Evolutionary conservation across 306 rosid genomes (phyloP).

Genomic region (Erythrophleum fordii): DNA sequence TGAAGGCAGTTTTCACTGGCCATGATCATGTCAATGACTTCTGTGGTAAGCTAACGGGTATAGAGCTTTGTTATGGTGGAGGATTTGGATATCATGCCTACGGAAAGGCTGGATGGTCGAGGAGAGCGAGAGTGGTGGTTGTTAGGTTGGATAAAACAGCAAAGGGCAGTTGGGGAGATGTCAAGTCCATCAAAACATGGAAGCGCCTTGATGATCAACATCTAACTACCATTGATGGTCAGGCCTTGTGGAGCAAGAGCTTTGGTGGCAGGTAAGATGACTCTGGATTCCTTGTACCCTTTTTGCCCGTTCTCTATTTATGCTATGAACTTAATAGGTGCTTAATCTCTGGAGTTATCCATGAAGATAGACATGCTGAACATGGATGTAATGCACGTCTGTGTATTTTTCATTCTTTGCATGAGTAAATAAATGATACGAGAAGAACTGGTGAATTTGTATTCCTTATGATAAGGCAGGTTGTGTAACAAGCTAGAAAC

Average conservation of each 20-base stretch:
- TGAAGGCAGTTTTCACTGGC: constrained; percentile 85
- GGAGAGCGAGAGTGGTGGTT: constrained; percentile 87
- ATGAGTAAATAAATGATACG: background rate
- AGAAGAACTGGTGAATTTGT: background rate
- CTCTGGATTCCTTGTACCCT: background rate
- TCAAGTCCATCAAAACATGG: constrained; percentile 86
- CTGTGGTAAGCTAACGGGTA: constrained; percentile 72
- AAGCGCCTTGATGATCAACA: constrained; percentile 80
- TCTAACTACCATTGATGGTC: constrained; percentile 65
- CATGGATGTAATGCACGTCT: background rate
- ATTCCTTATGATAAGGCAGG: background rate
- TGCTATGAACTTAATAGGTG: constrained; percentile 12
- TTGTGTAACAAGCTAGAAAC: background rate
- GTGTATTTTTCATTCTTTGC: constrained; percentile 9
- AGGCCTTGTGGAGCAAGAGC: constrained; percentile 78
- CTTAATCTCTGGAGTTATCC: background rate
- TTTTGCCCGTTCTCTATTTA: constrained; percentile 31
- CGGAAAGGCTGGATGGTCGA: constrained; percentile 92
- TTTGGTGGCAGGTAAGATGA: constrained; percentile 50
- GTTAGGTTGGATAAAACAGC: constrained; percentile 69
- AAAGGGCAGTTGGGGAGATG: constrained; percentile 71
- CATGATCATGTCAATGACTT: constrained; percentile 95
- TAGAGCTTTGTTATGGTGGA: constrained; percentile 83
- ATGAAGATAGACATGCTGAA: constrained; percentile 4
- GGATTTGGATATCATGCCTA: constrained; percentile 98